These are phyloP conservation scores for Exophiala mesophila DNA, from an alignment of 2,329 filamentous ascomycete species.

Conservation along the genomic window DNA sequence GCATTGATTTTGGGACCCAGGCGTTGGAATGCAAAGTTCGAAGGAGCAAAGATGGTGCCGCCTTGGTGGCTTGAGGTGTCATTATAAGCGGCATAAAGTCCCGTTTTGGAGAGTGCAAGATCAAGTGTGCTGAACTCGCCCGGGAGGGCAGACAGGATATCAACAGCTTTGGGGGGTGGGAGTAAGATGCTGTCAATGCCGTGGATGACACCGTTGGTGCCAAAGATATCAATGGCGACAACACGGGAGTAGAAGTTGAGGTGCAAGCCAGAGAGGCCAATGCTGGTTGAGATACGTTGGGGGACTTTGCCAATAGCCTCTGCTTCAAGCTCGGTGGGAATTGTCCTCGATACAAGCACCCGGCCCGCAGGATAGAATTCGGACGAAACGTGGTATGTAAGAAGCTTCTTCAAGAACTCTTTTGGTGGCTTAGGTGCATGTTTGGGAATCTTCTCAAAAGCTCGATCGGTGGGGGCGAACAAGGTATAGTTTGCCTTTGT, in stretches of 20 bases:
- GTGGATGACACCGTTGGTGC: slow-evolving; percentile 62
- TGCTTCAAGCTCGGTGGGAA: slow-evolving; percentile 63
- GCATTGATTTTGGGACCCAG: slow-evolving; percentile 70
- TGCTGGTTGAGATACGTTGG: slow-evolving; percentile 67
- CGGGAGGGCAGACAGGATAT: slow-evolving; percentile 63
- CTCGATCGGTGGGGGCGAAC: slow-evolving; percentile 72
- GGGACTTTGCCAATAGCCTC: slow-evolving; percentile 57
- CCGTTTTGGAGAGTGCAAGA: slow-evolving; percentile 69
- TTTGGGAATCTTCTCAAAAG: slow-evolving; percentile 63
- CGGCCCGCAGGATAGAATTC: slow-evolving; percentile 62
- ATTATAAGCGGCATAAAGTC: slow-evolving; percentile 59
- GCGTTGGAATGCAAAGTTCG: slow-evolving; percentile 71
- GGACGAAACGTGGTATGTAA: slow-evolving; percentile 70
- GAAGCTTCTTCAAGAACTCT: slow-evolving; percentile 62
- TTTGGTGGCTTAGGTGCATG: slow-evolving; percentile 59
- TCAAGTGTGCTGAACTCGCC: slow-evolving; percentile 72
- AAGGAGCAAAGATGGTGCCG: slow-evolving; percentile 74
- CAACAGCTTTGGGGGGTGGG: slow-evolving; percentile 63
- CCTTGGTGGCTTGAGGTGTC: slow-evolving; percentile 54
- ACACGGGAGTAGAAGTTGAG: slow-evolving; percentile 75
- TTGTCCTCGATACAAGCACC: slow-evolving; percentile 66
- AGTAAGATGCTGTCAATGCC: slow-evolving; percentile 69
- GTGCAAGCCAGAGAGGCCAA: slow-evolving; percentile 58
- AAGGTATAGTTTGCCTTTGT: slow-evolving; percentile 71
- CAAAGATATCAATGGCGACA: slow-evolving; percentile 64